Base-by-base conservation (phyloP, 495 filamentous ascomycete genomes). In the Penicillium salamii region DNA sequence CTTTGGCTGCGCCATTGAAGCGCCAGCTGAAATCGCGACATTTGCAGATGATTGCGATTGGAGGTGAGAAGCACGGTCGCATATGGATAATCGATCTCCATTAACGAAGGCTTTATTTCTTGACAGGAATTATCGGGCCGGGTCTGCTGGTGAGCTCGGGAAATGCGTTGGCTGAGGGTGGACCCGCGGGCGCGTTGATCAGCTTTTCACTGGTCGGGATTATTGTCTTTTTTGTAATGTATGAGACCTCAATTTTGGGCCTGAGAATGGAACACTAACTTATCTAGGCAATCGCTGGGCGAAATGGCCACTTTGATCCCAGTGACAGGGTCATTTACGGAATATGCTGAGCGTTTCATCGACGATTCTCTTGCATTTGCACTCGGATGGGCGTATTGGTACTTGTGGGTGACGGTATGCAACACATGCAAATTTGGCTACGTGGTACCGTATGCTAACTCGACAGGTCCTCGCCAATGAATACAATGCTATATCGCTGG, bases 41-140 rank as follows among this genome's bases (percentile, higher is more conserved):
- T 67, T 55, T 87, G 19, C 78, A 79, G 58, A 87, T 88, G 83
- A 88, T 89, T 69, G 85, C 84, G 2, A 77, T 87, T 23, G 84
- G 83, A 40, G 65, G 61, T 65, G 13, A 26, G 54, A 46, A 1
- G 12, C 23, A 3, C 21, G 17, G 14, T 26, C 29, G n/a, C 13
- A 35, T 15, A 8, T 26, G 23, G 23, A 8, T 8, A 8, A n/a
- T n/a, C n/a, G n/a, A n/a, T 8, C 3, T 26, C 8, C 23, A 26
- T 26, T 26, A 8, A 26, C 23, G n/a, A n/a, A 26, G 23, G 8
- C 23, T 26, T 26, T 41, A 39, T 29, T 28, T 34, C 2, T n/a
- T 21, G 14, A n/a, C 40, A 69, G 72, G 71, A 14, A 74, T 72
- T 40, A 72, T 81, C 66, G 58, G 75, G 24, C 75, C 76, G 52